phyloP scores from a whole-genome alignment of 2,329 filamentous ascomycete genomes.

The Xylaria sp. region DNA sequence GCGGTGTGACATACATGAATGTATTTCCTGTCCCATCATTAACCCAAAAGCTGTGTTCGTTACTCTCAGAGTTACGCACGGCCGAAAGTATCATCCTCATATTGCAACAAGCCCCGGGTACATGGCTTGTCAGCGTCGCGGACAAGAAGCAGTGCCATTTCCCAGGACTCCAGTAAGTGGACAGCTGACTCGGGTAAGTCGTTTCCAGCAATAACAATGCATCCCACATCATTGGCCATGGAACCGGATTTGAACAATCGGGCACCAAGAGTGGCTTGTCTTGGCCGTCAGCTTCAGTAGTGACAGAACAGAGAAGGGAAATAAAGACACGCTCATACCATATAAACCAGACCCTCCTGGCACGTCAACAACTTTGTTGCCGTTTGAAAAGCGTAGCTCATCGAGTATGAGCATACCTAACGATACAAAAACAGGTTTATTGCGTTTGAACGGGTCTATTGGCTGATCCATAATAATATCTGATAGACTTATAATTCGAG shows the following conservation, averaged over 20 bases:
- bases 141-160: slow-evolving; percentile 12
- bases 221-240: slow-evolving; percentile 16
- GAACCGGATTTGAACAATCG: slow-evolving; percentile 26
- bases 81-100: slow-evolving; percentile 26
- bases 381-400: slow-evolving; percentile 30
- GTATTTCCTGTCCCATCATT: slow-evolving; percentile 17
- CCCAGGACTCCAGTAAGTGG: slow-evolving; percentile 26
- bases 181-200: slow-evolving; percentile 25
- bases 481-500: neutral
- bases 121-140: slow-evolving; percentile 16
- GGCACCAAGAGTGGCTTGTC: slow-evolving; percentile 29
- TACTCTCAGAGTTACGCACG: slow-evolving; percentile 8
- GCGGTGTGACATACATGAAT: slow-evolving; percentile 24
- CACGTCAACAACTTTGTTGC: slow-evolving; percentile 9
- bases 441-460: neutral
- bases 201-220: slow-evolving; percentile 22
- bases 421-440: slow-evolving; percentile 24
- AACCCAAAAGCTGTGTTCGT: neutral
- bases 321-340: neutral
- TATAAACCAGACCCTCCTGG: slow-evolving; percentile 32
- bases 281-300: slow-evolving; percentile 1
- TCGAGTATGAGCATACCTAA: slow-evolving; percentile 34
- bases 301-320: neutral
- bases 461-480: neutral
- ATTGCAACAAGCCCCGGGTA: slow-evolving; percentile 28